Evolutionary conservation across 371 early-diverging fungal species (phyloP).

Genomic region (Mycotypha africana): DNA sequence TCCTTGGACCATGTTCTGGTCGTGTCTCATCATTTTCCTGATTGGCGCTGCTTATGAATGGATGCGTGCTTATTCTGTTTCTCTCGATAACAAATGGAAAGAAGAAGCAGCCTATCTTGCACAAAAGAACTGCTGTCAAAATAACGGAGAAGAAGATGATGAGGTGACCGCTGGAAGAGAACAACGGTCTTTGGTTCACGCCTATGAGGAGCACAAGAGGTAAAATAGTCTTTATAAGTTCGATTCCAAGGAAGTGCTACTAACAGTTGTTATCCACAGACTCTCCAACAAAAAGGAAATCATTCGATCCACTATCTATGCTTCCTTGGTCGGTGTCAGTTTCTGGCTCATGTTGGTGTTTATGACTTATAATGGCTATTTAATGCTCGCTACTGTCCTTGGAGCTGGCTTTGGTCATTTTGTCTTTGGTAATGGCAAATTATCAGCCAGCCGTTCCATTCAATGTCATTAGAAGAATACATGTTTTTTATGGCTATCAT

Average conservation of each 20-base stretch:
- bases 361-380: constrained; percentile 76
- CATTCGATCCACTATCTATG: constrained; percentile 56
- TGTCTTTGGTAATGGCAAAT: constrained; percentile 34
- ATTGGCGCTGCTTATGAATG: constrained; percentile 63
- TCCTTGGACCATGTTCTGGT: constrained; percentile 38
- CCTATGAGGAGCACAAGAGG: constrained; percentile 12
- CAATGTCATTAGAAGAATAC: constrained; percentile 28
- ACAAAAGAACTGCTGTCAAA: constrained; percentile 8
- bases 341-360: constrained; percentile 81
- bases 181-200: constrained; percentile 16
- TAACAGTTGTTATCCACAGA: too few species aligned
- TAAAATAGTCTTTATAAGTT: too few species aligned
- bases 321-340: constrained; percentile 62
- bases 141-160: constrained; percentile 1
- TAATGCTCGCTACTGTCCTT: constrained; percentile 57
- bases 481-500: too few species aligned
- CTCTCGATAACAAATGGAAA: constrained; percentile 41
- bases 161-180: constrained; percentile 6
- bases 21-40: constrained; percentile 52
- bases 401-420: constrained; percentile 66
- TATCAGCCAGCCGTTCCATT: constrained; percentile 16
- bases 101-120: constrained; percentile 10
- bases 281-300: constrained; percentile 34
- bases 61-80: constrained; percentile 43
- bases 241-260: too few species aligned